phyloP scores from a whole-genome alignment of 2,329 filamentous ascomycete genomes.

The Mycosphaerella arachidis region DNA sequence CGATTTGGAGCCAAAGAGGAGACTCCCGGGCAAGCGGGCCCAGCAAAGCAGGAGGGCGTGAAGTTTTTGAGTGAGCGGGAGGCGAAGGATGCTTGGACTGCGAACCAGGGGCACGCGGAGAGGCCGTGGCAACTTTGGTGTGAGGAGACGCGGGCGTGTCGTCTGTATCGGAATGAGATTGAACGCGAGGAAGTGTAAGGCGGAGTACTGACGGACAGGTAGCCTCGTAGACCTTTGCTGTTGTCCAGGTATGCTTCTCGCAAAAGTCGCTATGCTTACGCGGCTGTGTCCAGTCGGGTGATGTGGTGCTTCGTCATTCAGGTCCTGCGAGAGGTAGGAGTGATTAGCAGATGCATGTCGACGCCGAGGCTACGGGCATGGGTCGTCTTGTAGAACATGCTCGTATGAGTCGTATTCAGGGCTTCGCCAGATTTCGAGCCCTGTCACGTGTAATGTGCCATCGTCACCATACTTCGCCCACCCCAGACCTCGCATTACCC shows the following conservation, averaged over 20 bases:
- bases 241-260: too few species aligned
- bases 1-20: constrained; percentile 37
- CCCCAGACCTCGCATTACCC: not conserved
- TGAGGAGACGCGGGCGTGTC: constrained; percentile 38
- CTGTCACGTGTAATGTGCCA: not conserved
- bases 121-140: constrained; percentile 44
- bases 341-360: not conserved
- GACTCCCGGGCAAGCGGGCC: constrained; percentile 35
- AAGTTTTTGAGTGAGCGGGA: constrained; percentile 42
- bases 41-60: constrained; percentile 40
- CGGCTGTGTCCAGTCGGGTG: too few species aligned
- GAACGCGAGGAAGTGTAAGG: constrained; percentile 2
- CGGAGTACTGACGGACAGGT: too few species aligned
- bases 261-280: too few species aligned
- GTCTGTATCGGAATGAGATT: constrained; percentile 39
- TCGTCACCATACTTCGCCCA: too few species aligned
- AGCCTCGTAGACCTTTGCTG: too few species aligned
- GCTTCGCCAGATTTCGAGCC: too few species aligned
- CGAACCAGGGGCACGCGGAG: constrained; percentile 30
- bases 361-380: not conserved
- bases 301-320: too few species aligned
- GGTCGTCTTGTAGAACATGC: too few species aligned
- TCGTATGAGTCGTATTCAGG: too few species aligned
- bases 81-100: constrained; percentile 38
- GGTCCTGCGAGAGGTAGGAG: not conserved